Base-by-base conservation (phyloP, 2,329 filamentous ascomycete genomes). In the Colletotrichum salicis region DNA sequence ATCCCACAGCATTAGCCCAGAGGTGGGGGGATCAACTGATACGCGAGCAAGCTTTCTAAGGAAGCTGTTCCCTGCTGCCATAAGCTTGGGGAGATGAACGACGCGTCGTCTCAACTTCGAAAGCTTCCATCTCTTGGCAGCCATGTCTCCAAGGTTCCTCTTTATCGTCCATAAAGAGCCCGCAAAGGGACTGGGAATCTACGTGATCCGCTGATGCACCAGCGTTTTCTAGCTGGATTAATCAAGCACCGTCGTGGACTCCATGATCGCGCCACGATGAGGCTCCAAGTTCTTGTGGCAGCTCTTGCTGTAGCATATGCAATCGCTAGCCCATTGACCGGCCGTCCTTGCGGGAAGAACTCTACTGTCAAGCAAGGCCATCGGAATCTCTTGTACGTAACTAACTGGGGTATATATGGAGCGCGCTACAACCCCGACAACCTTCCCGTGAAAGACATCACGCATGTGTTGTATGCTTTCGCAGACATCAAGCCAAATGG, bases 331-430 rank as follows among this genome's bases (percentile, higher is more conserved):
- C 13, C 22, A 2, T 19, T 15, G 22, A 19, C 22, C 4, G 33
- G 3, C 15, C 56, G 22, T 1, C 22, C 56, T 24, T 59, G 58
- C 5, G 15, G 37, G 13, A 61, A 48, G 24, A 48, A 48, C 37
- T 61, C 58, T 8, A 61, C 58, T 15, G 7, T 3, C 2, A 61
- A 48, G 13, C 58, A 31, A 1, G 15, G 27, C 13, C 58, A 61
- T 27, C 70, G 70, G 27, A 72, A 61, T 37, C 2, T 72, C 12
- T 15, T 72, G 1, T 72, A 72, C 45, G 65, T 72, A 24, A 72
- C 70, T 2, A 72, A 72, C 15, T 72, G 65, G 65, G 67, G 70
- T 6, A 64, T 72, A 4, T 70, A 72, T 33, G 70, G 70, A 15
- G 70, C 70, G 10, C 51, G n/a, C 0, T 72, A 70, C 22, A 51